A percentile compares a stretch with the other conserved stretches of the same genome.
Conservation (phyloP, 1,284 basidiomycete genomes). For the Ustilago loliicola region DNA sequence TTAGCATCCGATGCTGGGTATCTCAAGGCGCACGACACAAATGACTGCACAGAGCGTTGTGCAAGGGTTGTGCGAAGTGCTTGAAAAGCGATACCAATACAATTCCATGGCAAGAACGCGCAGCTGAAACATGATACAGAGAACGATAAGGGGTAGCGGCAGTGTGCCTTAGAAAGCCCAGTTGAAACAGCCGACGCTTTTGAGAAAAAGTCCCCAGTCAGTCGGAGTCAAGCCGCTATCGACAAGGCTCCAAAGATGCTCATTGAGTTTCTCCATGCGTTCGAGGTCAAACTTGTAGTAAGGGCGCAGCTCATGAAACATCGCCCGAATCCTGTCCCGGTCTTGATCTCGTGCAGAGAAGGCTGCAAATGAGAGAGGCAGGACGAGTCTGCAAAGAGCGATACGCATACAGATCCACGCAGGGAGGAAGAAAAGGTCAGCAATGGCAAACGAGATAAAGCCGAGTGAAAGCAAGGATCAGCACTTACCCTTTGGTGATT, state of each 20-base stretch:
- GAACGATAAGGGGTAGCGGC: not conserved
- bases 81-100: not conserved
- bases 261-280: constrained; percentile 44
- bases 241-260: constrained; percentile 49
- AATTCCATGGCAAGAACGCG: not conserved
- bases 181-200: constrained; percentile 55
- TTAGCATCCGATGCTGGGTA: not conserved
- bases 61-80: not conserved
- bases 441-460: not conserved
- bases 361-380: constrained; percentile 45
- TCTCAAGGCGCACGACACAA: not conserved
- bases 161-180: constrained; percentile 35
- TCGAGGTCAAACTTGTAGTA: constrained; percentile 55
- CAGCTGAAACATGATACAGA: not conserved
- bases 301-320: constrained; percentile 45
- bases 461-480: not conserved
- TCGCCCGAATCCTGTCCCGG: constrained; percentile 35
- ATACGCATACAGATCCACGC: not conserved
- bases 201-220: constrained; percentile 46
- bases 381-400: constrained; percentile 21
- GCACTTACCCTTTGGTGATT: constrained; percentile 40
- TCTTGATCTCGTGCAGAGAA: constrained; percentile 34
- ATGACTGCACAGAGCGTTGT: not conserved
- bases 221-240: constrained; percentile 43
- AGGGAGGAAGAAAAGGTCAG: not conserved